Evolutionary conservation across 2,329 filamentous ascomycete species (phyloP), one percentile per base, ranked within the genome.

Genomic region (Colletotrichum spaethianum): DNA sequence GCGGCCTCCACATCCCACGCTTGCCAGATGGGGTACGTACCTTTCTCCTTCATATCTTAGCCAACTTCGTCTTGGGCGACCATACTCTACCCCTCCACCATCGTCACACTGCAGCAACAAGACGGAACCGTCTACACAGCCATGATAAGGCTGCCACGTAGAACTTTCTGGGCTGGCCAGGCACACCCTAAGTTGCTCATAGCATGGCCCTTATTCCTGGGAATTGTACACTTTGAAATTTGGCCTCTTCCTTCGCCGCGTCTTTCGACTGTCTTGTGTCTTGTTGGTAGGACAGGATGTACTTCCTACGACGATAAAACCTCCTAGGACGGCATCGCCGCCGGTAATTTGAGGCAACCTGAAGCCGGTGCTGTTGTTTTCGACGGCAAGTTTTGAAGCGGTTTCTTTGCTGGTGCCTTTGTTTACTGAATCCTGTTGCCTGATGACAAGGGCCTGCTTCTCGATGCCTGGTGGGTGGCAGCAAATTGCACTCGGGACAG

Each of bases 1-100:
- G 65, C 53, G 63, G 44, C 69, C 69, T 72, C 59, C 70, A 63
- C 57, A 50, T 20, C 31, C 36, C 28, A 23, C 28, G 40, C n/a
- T 36, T 57, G 48, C n/a, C 63, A 60, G n/a, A 12, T 42, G 9
- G 2, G 40, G 52, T 63, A 68, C 69, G 64, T 72, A 33, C 33
- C 57, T 26, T 16, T 63, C 26, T 28, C 16, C 18, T 36, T 28
- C 18, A 38, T 12, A 38, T 12, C 33, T 50, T 23, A 46, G n/a
- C 31, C 26, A 31, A n/a, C 38, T 20, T 60, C 26, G n/a, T 20
- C 33, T 38, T 18, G 33, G 14, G 26, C 53, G 20, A 57, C 44
- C 9, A n/a, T 12, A 7, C 52, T 18, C 55, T 59, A 6, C 14
- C 36, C 26, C 26, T 48, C 28, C 57, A 33, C 42, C 57, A 33